Percentiles rank a stretch among this genome's conserved stretches.
Conservation (phyloP, 1,139 yeast species). For the Debaryomycetaceae sp. region DNA sequence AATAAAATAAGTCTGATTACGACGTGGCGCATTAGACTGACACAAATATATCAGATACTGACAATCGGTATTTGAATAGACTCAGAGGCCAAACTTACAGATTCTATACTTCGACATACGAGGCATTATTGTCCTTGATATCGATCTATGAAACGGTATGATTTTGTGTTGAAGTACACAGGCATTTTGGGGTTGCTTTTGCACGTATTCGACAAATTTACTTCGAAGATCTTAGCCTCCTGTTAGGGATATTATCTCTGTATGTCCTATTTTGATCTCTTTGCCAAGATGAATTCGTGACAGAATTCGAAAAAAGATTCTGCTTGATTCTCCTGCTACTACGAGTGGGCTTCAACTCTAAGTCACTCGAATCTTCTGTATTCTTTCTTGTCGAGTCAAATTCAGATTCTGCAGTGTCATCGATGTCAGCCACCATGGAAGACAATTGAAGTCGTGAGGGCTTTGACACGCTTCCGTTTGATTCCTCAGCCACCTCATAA, state of each 20-base stretch:
- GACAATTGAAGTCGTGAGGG: not conserved
- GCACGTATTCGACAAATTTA: too few relatives aligned
- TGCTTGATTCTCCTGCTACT: not conserved
- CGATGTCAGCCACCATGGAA: constrained; percentile 11
- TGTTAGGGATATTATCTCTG: not conserved
- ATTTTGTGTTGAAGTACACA: too few relatives aligned
- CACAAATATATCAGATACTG: too few relatives aligned
- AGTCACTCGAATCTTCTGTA: not conserved
- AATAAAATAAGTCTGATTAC: too few relatives aligned
- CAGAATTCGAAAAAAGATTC: not conserved
- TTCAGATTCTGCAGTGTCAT: constrained; percentile 4
- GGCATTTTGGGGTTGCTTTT: too few relatives aligned
- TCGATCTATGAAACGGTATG: too few relatives aligned
- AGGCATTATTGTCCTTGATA: too few relatives aligned
- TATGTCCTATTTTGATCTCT: not conserved
- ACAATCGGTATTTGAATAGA: too few relatives aligned
- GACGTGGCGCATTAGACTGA: too few relatives aligned
- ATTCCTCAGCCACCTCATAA: not conserved
- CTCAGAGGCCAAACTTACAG: too few relatives aligned
- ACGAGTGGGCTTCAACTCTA: not conserved
- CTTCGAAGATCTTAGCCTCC: not conserved
- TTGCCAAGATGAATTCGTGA: not conserved
- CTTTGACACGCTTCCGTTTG: not conserved
- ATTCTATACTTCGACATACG: too few relatives aligned
- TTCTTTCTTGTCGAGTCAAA: not conserved